Percentiles rank a stretch among this genome's conserved stretches.
Evolutionary conservation across 2,329 filamentous ascomycete genomes (phyloP).

Genomic region (Penicillium paneum): DNA sequence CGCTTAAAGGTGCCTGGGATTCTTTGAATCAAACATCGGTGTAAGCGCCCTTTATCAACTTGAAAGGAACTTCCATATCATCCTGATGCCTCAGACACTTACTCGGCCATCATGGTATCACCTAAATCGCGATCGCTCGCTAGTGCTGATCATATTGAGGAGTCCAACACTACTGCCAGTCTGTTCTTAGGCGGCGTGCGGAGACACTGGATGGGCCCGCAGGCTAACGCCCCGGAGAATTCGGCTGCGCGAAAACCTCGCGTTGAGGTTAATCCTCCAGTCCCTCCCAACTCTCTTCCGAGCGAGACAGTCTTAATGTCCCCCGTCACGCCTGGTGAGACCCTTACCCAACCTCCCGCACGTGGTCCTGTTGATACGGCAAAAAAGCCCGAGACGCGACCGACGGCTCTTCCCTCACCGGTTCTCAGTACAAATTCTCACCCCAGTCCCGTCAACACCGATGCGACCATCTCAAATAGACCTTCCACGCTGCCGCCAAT

Average conservation of each 20-base stretch:
- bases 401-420: constrained; percentile 28
- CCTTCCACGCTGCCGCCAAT: background rate
- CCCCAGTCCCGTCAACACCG: constrained; percentile 24
- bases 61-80: background rate
- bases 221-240: background rate
- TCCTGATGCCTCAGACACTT: background rate
- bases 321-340: constrained; percentile 20
- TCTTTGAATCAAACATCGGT: background rate
- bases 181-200: constrained; percentile 39
- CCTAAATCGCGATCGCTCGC: constrained; percentile 4
- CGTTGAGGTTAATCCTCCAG: background rate
- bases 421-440: constrained; percentile 29
- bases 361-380: background rate
- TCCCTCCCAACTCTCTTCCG: background rate
- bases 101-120: constrained; percentile 9
- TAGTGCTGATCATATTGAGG: constrained; percentile 21
- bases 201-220: constrained; percentile 39
- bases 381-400: constrained; percentile 11
- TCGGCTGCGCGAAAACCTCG: background rate
- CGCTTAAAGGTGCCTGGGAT: background rate
- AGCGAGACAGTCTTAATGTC: constrained; percentile 15
- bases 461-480: background rate
- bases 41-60: background rate
- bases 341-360: background rate
- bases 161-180: constrained; percentile 41